These are phyloP conservation scores for Barnettozyma siamensis DNA, from an alignment of 805 yeast species.

Conservation along the genomic window DNA sequence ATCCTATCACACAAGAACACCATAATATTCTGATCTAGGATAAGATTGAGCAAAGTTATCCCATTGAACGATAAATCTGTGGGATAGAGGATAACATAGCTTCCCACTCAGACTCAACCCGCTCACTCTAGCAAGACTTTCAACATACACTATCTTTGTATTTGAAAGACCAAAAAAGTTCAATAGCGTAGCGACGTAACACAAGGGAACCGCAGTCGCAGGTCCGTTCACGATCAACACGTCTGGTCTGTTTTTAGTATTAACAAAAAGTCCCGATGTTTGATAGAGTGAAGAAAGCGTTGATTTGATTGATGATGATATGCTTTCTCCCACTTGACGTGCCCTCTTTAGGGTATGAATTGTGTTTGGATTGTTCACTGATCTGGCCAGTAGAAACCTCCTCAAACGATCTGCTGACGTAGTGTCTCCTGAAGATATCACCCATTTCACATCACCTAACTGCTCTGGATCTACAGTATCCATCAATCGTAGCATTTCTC, in stretches of 20 bases:
- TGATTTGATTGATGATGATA: conserved; percentile 40
- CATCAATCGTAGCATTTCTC: conserved; percentile 82
- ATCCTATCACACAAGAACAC: conserved; percentile 55
- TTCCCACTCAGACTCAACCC: conserved; percentile 72
- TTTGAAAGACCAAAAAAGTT: conserved; percentile 40
- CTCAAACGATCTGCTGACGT: conserved; percentile 36
- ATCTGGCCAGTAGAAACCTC: conserved; percentile 11
- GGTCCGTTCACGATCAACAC: conserved; percentile 69
- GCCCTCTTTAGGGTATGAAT: conserved; percentile 45
- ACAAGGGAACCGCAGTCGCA: conserved; percentile 71
- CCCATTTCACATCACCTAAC: conserved; percentile 25
- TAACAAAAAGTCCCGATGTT: conserved; percentile 9
- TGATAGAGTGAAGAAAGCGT: conserved; percentile 25
- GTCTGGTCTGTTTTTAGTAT: conserved; percentile 28
- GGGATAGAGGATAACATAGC: conserved; percentile 62
- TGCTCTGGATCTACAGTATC: conserved; percentile 24
- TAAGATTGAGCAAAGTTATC: conserved; percentile 45
- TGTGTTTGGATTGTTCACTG: conserved; percentile 9
- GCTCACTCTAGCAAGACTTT: conserved; percentile 79
- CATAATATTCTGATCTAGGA: conserved; percentile 66
- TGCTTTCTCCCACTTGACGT: conserved; percentile 52
- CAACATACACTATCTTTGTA: conserved; percentile 70
- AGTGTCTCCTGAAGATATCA: conserved; percentile 45
- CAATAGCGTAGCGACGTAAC: conserved; percentile 47
- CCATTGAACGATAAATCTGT: conserved; percentile 91